Conservation (phyloP, 164 flowering plant genomes). For the Macadamia tetraphylla region DNA sequence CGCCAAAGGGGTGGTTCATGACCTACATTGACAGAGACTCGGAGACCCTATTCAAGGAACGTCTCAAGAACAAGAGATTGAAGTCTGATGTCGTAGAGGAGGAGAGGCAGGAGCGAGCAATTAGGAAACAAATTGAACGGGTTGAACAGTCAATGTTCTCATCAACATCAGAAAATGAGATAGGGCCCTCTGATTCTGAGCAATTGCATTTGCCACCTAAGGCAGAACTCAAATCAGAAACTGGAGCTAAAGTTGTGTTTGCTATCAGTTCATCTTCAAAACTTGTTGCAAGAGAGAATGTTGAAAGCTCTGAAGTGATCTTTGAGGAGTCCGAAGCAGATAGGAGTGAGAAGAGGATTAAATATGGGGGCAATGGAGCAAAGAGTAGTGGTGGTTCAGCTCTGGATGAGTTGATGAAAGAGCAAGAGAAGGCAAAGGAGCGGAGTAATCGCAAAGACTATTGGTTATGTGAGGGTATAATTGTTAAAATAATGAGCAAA, state of each 20-base stretch:
- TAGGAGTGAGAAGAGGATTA: conserved; percentile 15
- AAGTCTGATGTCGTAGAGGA: conserved; percentile 74
- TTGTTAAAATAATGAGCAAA: conserved; percentile 86
- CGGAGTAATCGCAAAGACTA: conserved; percentile 70
- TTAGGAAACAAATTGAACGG: conserved; percentile 68
- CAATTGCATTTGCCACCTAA: conserved; percentile 8
- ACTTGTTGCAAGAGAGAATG: conserved; percentile 26
- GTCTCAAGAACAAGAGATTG: conserved; percentile 59
- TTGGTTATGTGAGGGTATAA: conserved; percentile 80
- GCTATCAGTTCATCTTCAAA: conserved; percentile 40
- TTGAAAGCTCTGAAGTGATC: conserved; percentile 31
- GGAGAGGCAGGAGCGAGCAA: conserved; percentile 76
- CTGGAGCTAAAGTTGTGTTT: conserved; percentile 48
- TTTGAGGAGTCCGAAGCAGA: conserved; percentile 42
- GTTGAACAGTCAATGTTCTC: conserved; percentile 47
- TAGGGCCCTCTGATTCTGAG: conserved; percentile 14
- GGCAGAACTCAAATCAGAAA: conserved; percentile 34
- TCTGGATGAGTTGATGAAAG: conserved; percentile 79
- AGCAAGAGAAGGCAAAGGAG: conserved; percentile 79
- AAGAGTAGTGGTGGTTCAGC: conserved; percentile 37
- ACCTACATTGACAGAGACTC: conserved; percentile 85
- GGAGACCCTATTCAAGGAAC: conserved; percentile 74
- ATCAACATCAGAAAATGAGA: conserved; percentile 5
- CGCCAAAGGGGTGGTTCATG: conserved; percentile 92
- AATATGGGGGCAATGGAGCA: conserved; percentile 9